Evolutionary conservation across 768 basidiomycete species (phyloP).

Genomic region (Psilocybe cubensis): DNA sequence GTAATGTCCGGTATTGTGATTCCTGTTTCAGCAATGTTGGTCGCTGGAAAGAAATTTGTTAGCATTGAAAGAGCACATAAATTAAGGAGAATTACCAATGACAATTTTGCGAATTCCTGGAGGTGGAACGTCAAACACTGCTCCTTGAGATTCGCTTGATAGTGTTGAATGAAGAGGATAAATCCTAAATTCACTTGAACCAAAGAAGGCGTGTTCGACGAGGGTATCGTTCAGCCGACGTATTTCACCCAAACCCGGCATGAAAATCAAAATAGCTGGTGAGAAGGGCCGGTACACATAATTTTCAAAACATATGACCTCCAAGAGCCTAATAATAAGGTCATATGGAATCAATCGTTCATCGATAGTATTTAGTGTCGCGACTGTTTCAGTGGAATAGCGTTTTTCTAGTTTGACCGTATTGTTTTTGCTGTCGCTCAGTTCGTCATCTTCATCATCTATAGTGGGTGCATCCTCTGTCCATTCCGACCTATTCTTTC

Average conservation of each 20-base stretch:
- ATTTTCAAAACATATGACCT: slow-evolving; percentile 80
- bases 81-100: slow-evolving; percentile 59
- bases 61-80: slow-evolving; percentile 5
- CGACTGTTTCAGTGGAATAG: slow-evolving; percentile 76
- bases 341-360: slow-evolving; percentile 92
- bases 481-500: slow-evolving; percentile 74
- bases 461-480: slow-evolving; percentile 65
- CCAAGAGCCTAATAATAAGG: slow-evolving; percentile 81
- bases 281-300: slow-evolving; percentile 58
- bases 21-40: slow-evolving; percentile 95
- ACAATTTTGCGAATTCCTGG: slow-evolving; percentile 89
- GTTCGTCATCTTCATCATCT: slow-evolving; percentile 71
- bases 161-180: slow-evolving; percentile 93
- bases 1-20: slow-evolving; percentile 99
- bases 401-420: slow-evolving; percentile 69
- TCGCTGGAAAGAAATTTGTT: slow-evolving; percentile 57
- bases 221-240: slow-evolving; percentile 84
- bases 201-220: slow-evolving; percentile 74
- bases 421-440: slow-evolving; percentile 36
- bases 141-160: slow-evolving; percentile 87
- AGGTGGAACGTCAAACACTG: slow-evolving; percentile 90
- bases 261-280: slow-evolving; percentile 84
- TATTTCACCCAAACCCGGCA: slow-evolving; percentile 95
- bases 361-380: slow-evolving; percentile 85
- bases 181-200: slow-evolving; percentile 67